Conservation (phyloP, 1,284 basidiomycete genomes). For the Ceratobasidium sp. region DNA sequence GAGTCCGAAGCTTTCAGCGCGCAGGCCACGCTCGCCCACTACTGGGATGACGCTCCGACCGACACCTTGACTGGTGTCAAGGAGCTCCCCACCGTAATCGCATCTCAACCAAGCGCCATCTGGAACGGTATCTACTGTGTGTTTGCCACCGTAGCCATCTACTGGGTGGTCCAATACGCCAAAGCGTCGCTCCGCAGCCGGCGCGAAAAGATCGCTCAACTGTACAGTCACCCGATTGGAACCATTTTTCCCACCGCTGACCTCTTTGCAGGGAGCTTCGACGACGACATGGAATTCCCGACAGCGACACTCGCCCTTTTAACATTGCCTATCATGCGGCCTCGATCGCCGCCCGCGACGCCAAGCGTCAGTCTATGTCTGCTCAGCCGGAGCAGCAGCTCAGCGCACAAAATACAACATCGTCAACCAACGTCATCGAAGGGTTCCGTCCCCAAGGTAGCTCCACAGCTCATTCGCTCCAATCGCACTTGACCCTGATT, state of each 20-base stretch:
- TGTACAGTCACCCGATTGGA: not conserved
- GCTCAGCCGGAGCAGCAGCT: not conserved
- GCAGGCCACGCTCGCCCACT: constrained; percentile 34
- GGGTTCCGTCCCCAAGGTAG: constrained; percentile 32
- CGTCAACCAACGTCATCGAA: constrained; percentile 4
- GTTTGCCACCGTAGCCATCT: not conserved
- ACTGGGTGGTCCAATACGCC: constrained; percentile 7
- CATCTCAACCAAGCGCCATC: not conserved
- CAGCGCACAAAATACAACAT: not conserved
- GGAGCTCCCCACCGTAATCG: not conserved
- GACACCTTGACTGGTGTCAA: constrained; percentile 26
- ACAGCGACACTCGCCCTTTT: constrained; percentile 78
- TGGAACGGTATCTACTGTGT: not conserved
- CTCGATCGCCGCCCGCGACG: constrained; percentile 50
- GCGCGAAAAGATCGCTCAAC: constrained; percentile 18
- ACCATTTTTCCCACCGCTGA: not conserved
- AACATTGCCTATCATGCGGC: constrained; percentile 77
- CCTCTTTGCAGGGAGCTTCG: constrained; percentile 59
- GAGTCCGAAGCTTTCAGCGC: constrained; percentile 18
- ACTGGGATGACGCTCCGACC: constrained; percentile 24
- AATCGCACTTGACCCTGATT: not conserved
- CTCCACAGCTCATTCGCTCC: not conserved
- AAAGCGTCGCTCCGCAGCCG: not conserved
- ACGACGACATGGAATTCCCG: constrained; percentile 78
- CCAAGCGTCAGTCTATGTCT: constrained; percentile 13